Evolutionary conservation across 2,329 filamentous ascomycete genomes (phyloP).

Genomic region (Rhytidhysteron rufulum): DNA sequence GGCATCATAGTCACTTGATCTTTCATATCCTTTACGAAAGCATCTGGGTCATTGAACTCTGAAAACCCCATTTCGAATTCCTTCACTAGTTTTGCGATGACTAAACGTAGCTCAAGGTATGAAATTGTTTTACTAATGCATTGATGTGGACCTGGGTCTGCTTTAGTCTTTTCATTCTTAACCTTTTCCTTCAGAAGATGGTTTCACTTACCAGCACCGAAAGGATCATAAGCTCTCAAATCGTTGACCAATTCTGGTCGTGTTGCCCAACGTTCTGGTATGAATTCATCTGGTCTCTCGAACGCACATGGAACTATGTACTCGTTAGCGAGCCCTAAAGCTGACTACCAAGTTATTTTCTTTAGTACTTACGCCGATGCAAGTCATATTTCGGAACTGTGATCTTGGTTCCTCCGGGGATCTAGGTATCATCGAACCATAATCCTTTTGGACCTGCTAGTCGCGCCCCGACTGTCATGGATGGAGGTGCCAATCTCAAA

Average conservation of each 20-base stretch:
- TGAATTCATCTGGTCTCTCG: conserved; percentile 8
- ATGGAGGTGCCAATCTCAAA: conserved; percentile 12
- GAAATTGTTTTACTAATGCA: conserved; percentile 12
- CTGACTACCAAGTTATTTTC: too few relatives aligned
- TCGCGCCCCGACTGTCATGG: conserved; percentile 8
- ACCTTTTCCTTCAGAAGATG: neutral
- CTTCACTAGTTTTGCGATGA: conserved; percentile 7
- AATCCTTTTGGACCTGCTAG: conserved; percentile 11
- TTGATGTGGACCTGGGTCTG: conserved; percentile 4
- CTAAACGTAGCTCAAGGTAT: conserved; percentile 7
- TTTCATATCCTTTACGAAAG: conserved; percentile 8
- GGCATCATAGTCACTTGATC: conserved; percentile 15
- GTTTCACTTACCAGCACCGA: conserved; percentile 6
- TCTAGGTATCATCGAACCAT: conserved; percentile 8
- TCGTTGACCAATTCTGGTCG: conserved; percentile 8
- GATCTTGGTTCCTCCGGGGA: conserved; percentile 11
- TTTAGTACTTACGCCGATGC: conserved; percentile 3
- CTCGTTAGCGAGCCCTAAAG: too few relatives aligned
- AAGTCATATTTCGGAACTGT: conserved; percentile 15
- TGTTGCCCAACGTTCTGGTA: conserved; percentile 16
- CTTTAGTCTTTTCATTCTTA: neutral
- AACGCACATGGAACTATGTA: too few relatives aligned
- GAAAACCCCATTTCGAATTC: conserved; percentile 8
- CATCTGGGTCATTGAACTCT: conserved; percentile 4
- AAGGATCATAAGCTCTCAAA: conserved; percentile 8